These are phyloP conservation scores for Quillaja saponaria DNA, from an alignment of 306 rosid genomes.

Conservation along the genomic window DNA sequence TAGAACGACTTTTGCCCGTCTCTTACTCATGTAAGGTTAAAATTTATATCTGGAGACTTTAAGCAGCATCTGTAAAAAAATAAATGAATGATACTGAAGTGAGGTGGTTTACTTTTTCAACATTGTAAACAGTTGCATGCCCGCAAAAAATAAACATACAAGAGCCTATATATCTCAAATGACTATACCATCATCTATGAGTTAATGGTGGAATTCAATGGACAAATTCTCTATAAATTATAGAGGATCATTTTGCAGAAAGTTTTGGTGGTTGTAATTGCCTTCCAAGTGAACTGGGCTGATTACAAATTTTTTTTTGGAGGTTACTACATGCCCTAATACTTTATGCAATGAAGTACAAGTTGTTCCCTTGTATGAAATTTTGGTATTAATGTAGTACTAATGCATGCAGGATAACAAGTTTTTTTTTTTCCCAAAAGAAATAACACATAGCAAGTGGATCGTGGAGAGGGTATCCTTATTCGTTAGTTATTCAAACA, in stretches of 20 bases:
- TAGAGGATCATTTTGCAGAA: neutral
- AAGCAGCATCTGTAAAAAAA: constrained; percentile 4
- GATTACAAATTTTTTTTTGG: constrained; percentile 1
- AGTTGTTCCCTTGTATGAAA: no score
- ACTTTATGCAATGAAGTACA: no score
- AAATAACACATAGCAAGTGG: no score
- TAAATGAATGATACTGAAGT: constrained; percentile 18
- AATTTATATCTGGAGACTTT: constrained; percentile 2
- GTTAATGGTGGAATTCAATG: neutral
- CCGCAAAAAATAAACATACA: neutral
- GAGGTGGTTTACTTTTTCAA: constrained; percentile 1
- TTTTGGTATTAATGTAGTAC: no score
- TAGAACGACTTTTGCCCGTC: neutral
- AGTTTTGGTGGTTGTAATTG: neutral
- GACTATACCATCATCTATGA: neutral
- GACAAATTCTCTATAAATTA: neutral
- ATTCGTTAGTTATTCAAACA: constrained; percentile 1
- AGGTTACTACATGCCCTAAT: no score
- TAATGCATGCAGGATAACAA: no score
- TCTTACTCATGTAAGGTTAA: no score
- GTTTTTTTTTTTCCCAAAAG: no score
- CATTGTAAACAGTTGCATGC: constrained; percentile 11
- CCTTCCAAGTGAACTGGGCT: neutral
- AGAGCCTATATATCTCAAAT: neutral
- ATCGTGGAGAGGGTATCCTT: no score